Evolutionary conservation across 1,284 basidiomycete genomes (phyloP), one percentile per base, ranked within the genome.

Genomic region (Flammula alnicola): DNA sequence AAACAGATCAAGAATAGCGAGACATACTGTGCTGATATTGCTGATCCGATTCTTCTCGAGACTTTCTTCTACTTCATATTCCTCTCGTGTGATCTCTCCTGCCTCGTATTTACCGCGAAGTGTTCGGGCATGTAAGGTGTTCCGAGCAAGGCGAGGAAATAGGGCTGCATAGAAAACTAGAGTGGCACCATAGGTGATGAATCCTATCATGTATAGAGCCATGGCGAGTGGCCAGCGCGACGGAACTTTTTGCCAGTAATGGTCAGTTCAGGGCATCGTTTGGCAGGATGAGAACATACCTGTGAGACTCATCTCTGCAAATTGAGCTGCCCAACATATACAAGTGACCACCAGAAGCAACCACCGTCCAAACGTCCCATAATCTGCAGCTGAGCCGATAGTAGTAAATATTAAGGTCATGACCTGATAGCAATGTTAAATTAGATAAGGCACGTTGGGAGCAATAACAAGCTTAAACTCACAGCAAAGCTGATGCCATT

Each of bases 1-100:
- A 63, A 12, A 22, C 1, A 23, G 7, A 12, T 10, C n/a, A 2
- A 44, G 25, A 14, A 32, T 2, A 16, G 30, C 23, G 26, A 17
- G 10, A 62, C 80, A 55, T 47, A 93, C 87, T 10, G 90, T 92
- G 57, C 86, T 86, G 56, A 91, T 89, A 60, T 95, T 95, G 61
- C 88, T 88, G 52, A 95, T 88, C 46, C 87, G 74, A 61, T 92
- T 94, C 74, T 91, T 89, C 70, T 92, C 86, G 42, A 94, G 63
- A 47, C 84, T 88, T 62, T 93, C 91, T 60, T 91, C 87, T 4
- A 62, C 60, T 61, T 91, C 89, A 60, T 89, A 91, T 56, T 81
- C 83, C 42, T 85, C 84, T 3, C 71, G 65, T 0, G 74, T 62
- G 14, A 84, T 80, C 57, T 84, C 77, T 0, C 86, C 84, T 1